Conservation (phyloP, 2,329 filamentous ascomycete genomes). For the Paradendryphiella salina region DNA sequence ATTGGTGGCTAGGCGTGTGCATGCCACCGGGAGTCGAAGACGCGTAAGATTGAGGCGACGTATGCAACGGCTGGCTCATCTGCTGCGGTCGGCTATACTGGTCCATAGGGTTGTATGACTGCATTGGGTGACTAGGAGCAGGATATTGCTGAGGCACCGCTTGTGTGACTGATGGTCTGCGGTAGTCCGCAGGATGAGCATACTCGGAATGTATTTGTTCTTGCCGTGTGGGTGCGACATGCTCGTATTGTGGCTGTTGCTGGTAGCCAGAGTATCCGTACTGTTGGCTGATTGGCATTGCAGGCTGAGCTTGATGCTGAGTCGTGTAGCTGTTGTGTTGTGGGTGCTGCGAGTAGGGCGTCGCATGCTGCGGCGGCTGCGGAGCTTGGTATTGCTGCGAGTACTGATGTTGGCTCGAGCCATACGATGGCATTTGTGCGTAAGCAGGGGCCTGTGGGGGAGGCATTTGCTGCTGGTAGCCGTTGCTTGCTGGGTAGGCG, state of each 20-base stretch:
- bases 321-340: conserved; percentile 39
- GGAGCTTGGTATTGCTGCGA: conserved; percentile 39
- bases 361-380: conserved; percentile 36
- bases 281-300: conserved; percentile 46
- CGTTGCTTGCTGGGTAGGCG: conserved; percentile 43
- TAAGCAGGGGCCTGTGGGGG: conserved; percentile 49
- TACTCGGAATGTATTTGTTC: conserved; percentile 46
- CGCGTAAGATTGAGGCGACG: conserved; percentile 39
- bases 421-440: conserved; percentile 47
- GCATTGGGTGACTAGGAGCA: conserved; percentile 40
- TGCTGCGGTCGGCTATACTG: conserved; percentile 46
- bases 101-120: conserved; percentile 43
- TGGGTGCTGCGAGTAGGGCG: conserved; percentile 38
- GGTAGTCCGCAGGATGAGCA: conserved; percentile 45
- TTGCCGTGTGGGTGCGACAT: conserved; percentile 42
- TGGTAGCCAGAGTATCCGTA: conserved; percentile 49
- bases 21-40: conserved; percentile 31
- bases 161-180: conserved; percentile 47
- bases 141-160: conserved; percentile 42
- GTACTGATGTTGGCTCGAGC: conserved; percentile 41
- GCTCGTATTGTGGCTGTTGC: conserved; percentile 45
- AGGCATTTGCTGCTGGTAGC: conserved; percentile 47
- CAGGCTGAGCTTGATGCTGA: conserved; percentile 24
- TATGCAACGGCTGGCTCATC: conserved; percentile 41
- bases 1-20: conserved; percentile 40